Conservation (phyloP, 73 alveolate species). For the Tetrahymena thermophila region DNA sequence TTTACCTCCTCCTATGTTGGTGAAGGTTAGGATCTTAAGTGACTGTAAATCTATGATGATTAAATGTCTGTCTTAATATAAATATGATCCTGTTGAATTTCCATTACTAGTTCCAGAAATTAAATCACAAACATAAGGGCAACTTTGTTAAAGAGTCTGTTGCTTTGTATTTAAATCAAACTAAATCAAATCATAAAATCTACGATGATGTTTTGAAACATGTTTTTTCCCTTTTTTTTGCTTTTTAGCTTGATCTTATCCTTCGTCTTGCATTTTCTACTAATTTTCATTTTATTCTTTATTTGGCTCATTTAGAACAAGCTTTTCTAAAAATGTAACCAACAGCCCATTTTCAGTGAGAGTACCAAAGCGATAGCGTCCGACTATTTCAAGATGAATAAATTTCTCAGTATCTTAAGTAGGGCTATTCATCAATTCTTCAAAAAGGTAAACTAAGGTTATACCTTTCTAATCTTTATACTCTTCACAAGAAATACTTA, state of each 20-base stretch:
- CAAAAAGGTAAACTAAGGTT: neutral
- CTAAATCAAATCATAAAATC: neutral
- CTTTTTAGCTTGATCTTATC: neutral
- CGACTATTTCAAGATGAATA: neutral
- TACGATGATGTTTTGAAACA: neutral
- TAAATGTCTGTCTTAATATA: neutral
- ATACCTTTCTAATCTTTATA: neutral
- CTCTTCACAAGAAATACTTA: neutral
- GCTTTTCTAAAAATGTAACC: neutral
- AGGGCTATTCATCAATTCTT: neutral
- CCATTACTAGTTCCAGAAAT: neutral
- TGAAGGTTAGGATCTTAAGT: neutral
- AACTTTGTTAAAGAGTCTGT: neutral
- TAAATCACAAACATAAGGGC: neutral
- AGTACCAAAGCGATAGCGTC: neutral
- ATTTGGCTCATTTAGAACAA: neutral
- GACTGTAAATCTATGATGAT: neutral
- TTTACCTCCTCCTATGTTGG: neutral
- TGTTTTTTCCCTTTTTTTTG: neutral
- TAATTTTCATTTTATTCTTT: neutral
- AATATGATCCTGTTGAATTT: neutral
- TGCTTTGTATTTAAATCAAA: neutral
- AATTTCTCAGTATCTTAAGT: neutral
- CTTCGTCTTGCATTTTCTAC: neutral
- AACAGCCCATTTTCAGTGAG: neutral